Conservation (phyloP, 2,329 filamentous ascomycete species). For the Microcyclospora tardicrescens region DNA sequence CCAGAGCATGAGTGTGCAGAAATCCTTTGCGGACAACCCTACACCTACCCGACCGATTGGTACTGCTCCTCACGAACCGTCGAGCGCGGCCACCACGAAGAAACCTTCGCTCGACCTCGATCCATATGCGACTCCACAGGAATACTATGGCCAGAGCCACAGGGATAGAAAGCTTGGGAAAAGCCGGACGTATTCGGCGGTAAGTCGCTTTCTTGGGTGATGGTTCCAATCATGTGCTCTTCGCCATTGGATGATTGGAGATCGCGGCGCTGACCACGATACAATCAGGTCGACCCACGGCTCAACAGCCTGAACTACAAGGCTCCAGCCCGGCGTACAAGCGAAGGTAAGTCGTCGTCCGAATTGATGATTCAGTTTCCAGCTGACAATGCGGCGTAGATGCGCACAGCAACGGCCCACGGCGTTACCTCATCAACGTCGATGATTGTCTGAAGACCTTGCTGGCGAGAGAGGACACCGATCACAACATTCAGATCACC, state of each 20-base stretch:
- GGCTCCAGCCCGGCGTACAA: conserved; percentile 16
- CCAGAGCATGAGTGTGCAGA: conserved; percentile 24
- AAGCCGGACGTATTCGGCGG: conserved; percentile 42
- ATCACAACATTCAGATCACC: conserved; percentile 91
- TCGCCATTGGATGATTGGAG: not conserved
- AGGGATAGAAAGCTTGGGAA: conserved; percentile 34
- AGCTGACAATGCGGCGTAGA: conserved; percentile 38
- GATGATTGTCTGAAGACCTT: conserved; percentile 69
- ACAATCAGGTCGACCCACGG: conserved; percentile 12
- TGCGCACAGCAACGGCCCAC: conserved; percentile 54
- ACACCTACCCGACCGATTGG: conserved; percentile 9
- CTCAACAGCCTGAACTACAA: conserved; percentile 11
- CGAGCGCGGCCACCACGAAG: not conserved
- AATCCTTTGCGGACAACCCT: conserved; percentile 13
- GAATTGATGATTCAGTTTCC: conserved; percentile 1
- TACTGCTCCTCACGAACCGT: not conserved
- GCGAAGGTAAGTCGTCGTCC: conserved; percentile 16
- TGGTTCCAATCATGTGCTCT: no score
- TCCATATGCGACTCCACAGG: conserved; percentile 43
- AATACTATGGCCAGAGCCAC: conserved; percentile 47
- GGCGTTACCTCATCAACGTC: conserved; percentile 77
- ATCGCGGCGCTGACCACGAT: not conserved
- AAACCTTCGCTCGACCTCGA: conserved; percentile 30
- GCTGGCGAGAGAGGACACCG: conserved; percentile 77
- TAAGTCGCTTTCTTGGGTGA: conserved; percentile 23